phyloP scores from a whole-genome alignment of 2,329 filamentous ascomycete species.

The Xylaria sp. region DNA sequence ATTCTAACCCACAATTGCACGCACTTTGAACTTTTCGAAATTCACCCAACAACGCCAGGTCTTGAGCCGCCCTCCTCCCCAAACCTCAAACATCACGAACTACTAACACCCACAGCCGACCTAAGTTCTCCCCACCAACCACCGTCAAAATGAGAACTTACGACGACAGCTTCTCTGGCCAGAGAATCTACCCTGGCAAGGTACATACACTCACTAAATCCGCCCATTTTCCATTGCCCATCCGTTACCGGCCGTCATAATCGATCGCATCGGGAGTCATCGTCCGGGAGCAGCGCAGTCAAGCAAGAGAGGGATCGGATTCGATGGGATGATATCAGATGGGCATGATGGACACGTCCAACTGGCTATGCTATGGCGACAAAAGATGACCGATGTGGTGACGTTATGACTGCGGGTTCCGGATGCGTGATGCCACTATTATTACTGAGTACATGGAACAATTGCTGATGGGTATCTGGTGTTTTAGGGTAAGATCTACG shows the following conservation, averaged over 20 bases:
- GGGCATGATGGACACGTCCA: neutral
- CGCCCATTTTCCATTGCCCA: slow-evolving; percentile 3
- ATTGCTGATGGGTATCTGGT: slow-evolving; percentile 11
- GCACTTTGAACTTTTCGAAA: slow-evolving; percentile 32
- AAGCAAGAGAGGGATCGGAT: neutral
- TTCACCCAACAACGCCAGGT: slow-evolving; percentile 16
- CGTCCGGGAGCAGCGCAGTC: neutral
- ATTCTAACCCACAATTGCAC: slow-evolving; percentile 29
- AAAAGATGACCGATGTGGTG: neutral
- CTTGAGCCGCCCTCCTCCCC: slow-evolving; percentile 14
- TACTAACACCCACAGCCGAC: slow-evolving; percentile 37
- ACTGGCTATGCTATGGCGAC: slow-evolving; percentile 4
- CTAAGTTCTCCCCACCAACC: slow-evolving; percentile 33
- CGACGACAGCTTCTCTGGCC: slow-evolving; percentile 61
- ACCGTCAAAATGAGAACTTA: slow-evolving; percentile 59
- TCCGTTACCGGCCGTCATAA: slow-evolving; percentile 20
- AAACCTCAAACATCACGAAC: slow-evolving; percentile 23
- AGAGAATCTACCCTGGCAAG: slow-evolving; percentile 64
- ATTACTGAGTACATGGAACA: neutral
- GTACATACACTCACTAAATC: slow-evolving; percentile 38
- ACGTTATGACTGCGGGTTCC: slow-evolving; percentile 6
- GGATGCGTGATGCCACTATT: neutral
- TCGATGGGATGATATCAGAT: neutral
- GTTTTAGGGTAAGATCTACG: slow-evolving; percentile 90
- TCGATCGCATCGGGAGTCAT: slow-evolving; percentile 24